Conservation (phyloP, 805 yeast species). For the Hanseniaspora lachancei region DNA sequence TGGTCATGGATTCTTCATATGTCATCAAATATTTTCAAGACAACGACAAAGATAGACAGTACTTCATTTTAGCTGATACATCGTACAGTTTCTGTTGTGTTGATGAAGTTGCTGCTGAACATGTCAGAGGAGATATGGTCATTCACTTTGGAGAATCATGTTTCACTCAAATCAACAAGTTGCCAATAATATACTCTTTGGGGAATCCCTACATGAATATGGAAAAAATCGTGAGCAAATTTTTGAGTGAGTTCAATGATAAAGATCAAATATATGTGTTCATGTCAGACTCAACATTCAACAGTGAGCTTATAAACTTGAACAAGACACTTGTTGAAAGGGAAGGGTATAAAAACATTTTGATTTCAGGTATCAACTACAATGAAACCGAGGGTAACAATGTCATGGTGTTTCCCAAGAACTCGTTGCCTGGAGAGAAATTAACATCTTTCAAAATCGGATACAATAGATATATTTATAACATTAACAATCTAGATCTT, state of each 20-base stretch:
- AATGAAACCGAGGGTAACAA: conserved; percentile 30
- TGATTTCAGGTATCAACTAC: conserved; percentile 22
- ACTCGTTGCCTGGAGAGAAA: neutral
- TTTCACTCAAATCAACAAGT: conserved; percentile 56
- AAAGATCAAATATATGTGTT: conserved; percentile 37
- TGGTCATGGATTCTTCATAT: conserved; percentile 66
- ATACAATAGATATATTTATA: conserved; percentile 7
- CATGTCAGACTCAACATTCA: conserved; percentile 66
- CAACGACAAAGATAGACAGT: conserved; percentile 25
- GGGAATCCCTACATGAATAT: conserved; percentile 51
- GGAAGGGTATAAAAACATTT: conserved; percentile 24
- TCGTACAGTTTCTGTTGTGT: conserved; percentile 92
- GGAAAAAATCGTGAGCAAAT: conserved; percentile 27
- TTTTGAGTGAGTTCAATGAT: conserved; percentile 33
- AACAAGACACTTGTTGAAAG: conserved; percentile 24
- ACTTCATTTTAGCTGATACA: conserved; percentile 88
- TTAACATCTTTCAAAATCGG: neutral
- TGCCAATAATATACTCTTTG: conserved; percentile 69
- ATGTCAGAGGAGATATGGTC: conserved; percentile 70
- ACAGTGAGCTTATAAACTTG: conserved; percentile 33
- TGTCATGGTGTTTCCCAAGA: neutral
- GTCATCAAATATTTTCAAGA: conserved; percentile 36
- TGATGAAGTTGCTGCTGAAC: conserved; percentile 94
- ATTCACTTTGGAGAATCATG: conserved; percentile 95
- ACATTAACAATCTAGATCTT: neutral